phyloP scores from a whole-genome alignment of 176 grass and related monocot genomes.

The Aegilops bicornis region DNA sequence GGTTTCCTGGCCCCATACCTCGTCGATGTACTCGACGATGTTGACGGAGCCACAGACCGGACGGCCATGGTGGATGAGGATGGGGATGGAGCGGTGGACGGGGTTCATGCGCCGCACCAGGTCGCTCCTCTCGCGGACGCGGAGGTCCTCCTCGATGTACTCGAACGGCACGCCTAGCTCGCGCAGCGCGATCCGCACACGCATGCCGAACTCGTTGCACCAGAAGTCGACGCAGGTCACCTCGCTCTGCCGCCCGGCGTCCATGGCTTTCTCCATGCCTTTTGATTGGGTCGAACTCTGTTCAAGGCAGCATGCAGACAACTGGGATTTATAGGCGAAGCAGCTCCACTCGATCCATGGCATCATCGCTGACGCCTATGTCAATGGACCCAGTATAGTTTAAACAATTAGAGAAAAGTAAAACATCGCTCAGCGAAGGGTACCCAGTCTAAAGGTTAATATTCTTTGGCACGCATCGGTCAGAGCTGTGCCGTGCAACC shows the following conservation, averaged over 20 bases:
- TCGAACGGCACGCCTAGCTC: neutral
- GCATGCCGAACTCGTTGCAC: constrained; percentile 35
- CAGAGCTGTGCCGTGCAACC: too few relatives aligned
- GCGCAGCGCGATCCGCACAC: neutral
- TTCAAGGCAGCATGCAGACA: neutral
- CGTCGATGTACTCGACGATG: constrained; percentile 47
- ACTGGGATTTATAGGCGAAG: neutral
- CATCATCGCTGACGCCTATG: neutral
- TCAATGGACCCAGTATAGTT: neutral
- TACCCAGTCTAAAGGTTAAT: neutral
- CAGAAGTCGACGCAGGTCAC: constrained; percentile 20
- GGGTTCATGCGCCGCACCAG: constrained; percentile 39
- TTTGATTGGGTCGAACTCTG: neutral
- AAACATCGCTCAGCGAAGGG: neutral
- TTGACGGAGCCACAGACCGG: constrained; percentile 26
- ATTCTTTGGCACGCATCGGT: neutral
- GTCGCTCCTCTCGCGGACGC: neutral
- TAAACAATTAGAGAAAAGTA: neutral
- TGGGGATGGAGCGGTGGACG: neutral
- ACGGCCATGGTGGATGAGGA: constrained; percentile 22
- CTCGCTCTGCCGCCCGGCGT: neutral
- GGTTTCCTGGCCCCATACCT: neutral
- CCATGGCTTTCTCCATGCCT: neutral
- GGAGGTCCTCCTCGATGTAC: constrained; percentile 19
- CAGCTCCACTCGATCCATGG: neutral